Base-by-base conservation (phyloP, 768 basidiomycete species). In the Stropharia rugosoannulata region DNA sequence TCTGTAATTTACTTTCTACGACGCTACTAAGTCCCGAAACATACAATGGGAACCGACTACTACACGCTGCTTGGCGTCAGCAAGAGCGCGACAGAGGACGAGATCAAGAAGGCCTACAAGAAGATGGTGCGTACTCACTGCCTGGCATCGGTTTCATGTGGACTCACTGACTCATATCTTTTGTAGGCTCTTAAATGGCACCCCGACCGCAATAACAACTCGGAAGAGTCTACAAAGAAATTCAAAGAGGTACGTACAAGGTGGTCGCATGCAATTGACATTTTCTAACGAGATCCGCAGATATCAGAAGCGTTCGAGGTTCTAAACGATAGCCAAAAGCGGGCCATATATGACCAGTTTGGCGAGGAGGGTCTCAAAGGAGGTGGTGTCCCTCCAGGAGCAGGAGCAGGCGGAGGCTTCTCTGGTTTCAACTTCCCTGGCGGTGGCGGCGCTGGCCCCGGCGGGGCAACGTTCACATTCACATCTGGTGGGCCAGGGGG, bases 221-320 rank as follows among this genome's bases (percentile, higher is more conserved):
- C 90, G 48, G 95, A 95, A 62, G 88, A 87, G 60, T 90, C 96
- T 0, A 87, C 83, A 2, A 80, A 82, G 69, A 96, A 90, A 72
- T 98, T 99, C 73, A 95, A 99, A 75, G 84, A 95, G 81, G 94
- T 87, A 22, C n/a, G 49, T 38, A 51, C 2, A 9, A 18, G 18
- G 22, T 49, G 18, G 12, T 40, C 39, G 27, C 38, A 29, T 32
- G 29, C 29, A 10, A 1, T 7, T 32, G 29, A 7, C 29, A 32
- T 7, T 10, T 32, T 32, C 29, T 32, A 10, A 32, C 29, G 29
- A 4, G 29, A 10, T 35, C 16, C 38, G 15, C 48, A 96, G 89
- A 83, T 98, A 44, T 91, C 91, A 32, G 96, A 98, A 75, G 95
- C 94, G 0, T 98, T 96, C 64, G 96, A 98, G 68, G 95, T 96